phyloP scores from a whole-genome alignment of 2,329 filamentous ascomycete species.

The Didymella sp. region DNA sequence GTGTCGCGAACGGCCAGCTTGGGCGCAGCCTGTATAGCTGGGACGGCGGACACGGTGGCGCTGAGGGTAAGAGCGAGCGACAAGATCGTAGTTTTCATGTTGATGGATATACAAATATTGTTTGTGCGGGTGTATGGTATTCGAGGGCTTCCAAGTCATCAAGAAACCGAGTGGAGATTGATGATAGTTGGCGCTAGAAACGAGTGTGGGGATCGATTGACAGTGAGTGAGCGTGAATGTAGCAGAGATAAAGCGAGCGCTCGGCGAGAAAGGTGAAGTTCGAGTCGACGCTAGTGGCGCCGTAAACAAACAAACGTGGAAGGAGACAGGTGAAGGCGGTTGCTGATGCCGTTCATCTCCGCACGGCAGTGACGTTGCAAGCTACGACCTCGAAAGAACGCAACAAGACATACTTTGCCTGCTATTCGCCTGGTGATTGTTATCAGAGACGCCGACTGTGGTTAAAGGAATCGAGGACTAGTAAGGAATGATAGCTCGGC shows the following conservation, averaged over 20 bases:
- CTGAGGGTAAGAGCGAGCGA: conserved; percentile 1
- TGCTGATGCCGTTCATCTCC: not conserved
- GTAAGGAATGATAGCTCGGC: not conserved
- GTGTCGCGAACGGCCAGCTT: not conserved
- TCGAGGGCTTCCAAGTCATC: not conserved
- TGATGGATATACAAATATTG: not conserved
- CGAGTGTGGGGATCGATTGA: conserved; percentile 1
- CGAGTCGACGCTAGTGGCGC: not conserved
- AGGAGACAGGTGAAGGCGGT: conserved; percentile 8
- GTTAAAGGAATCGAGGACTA: too few relatives aligned
- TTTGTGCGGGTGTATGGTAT: not conserved
- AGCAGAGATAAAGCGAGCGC: not conserved
- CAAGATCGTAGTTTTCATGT: conserved; percentile 3
- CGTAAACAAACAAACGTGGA: conserved; percentile 1
- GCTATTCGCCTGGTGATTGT: not conserved
- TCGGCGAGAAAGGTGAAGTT: not conserved
- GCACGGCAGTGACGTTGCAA: not conserved
- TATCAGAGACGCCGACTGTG: too few relatives aligned
- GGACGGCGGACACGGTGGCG: not conserved
- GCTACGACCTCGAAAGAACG: not conserved
- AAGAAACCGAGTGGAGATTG: not conserved
- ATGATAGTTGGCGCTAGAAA: not conserved
- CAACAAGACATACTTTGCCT: not conserved
- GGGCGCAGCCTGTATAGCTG: not conserved
- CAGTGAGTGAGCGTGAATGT: not conserved